These are phyloP conservation scores for Penicillium janthinellum DNA, from an alignment of 2,329 filamentous ascomycete species.

Conservation along the genomic window DNA sequence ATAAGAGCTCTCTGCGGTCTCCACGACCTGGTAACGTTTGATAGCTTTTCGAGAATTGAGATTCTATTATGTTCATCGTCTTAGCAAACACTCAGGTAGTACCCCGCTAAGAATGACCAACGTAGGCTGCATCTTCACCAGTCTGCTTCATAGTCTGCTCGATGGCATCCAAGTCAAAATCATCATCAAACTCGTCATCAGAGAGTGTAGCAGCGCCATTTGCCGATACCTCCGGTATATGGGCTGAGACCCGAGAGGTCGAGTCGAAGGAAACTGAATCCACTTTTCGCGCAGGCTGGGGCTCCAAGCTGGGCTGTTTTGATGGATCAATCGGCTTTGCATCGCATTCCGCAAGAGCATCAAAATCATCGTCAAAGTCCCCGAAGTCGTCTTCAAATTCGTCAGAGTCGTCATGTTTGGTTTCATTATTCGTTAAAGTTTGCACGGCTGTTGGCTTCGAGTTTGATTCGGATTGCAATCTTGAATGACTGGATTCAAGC, in stretches of 20 bases:
- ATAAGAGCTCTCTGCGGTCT: conserved; percentile 71
- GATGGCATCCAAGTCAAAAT: conserved; percentile 64
- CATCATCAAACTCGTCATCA: conserved; percentile 74
- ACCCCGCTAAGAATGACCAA: conserved; percentile 48
- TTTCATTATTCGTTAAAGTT: conserved; percentile 19
- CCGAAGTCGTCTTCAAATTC: conserved; percentile 72
- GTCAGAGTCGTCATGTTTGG: conserved; percentile 45
- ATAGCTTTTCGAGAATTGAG: conserved; percentile 69
- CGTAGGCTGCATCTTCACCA: conserved; percentile 72
- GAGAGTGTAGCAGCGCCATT: conserved; percentile 38
- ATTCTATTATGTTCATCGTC: conserved; percentile 59
- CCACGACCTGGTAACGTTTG: conserved; percentile 81
- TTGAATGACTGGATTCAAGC: conserved; percentile 4
- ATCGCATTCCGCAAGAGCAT: conserved; percentile 60
- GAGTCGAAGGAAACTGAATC: conserved; percentile 5
- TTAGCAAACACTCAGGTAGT: conserved; percentile 59
- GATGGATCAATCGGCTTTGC: conserved; percentile 31
- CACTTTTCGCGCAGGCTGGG: conserved; percentile 21
- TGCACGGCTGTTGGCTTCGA: conserved; percentile 10
- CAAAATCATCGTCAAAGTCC: conserved; percentile 59
- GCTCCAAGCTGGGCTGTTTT: conserved; percentile 13
- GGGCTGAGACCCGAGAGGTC: not conserved
- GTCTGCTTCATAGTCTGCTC: conserved; percentile 61
- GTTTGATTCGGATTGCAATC: conserved; percentile 1
- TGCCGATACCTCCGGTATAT: conserved; percentile 5